Conservation (phyloP, 2,329 filamentous ascomycete genomes). For the Endoconidiophora laricicola region DNA sequence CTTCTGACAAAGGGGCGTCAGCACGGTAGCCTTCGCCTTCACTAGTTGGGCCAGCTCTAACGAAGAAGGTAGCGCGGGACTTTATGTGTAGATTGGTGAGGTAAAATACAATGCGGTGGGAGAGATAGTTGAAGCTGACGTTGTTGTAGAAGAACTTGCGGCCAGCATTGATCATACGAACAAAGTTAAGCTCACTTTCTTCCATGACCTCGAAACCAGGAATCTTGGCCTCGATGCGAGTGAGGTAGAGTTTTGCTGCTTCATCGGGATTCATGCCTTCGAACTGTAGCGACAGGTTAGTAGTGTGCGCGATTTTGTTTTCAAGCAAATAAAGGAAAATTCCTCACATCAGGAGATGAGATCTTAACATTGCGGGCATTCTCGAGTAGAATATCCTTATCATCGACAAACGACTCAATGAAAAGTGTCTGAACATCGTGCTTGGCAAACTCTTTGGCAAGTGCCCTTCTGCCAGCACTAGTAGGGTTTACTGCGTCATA, state of each 20-base stretch:
- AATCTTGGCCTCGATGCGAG: constrained; percentile 79
- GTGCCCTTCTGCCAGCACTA: constrained; percentile 58
- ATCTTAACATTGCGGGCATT: constrained; percentile 98
- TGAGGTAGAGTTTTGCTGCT: constrained; percentile 79
- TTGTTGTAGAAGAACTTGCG: constrained; percentile 92
- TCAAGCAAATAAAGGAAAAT: background rate
- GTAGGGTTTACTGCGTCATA: constrained; percentile 96
- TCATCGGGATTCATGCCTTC: constrained; percentile 82
- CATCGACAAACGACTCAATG: constrained; percentile 88
- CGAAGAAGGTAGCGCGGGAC: constrained; percentile 83
- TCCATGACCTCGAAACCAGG: constrained; percentile 95
- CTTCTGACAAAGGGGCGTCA: constrained; percentile 66
- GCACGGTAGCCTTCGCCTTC: constrained; percentile 85
- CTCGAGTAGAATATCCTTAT: constrained; percentile 84
- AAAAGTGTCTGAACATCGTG: constrained; percentile 95
- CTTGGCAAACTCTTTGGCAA: constrained; percentile 95
- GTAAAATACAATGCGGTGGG: constrained; percentile 95
- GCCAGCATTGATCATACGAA: constrained; percentile 98
- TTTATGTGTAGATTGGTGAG: constrained; percentile 97
- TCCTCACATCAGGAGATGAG: constrained; percentile 72
- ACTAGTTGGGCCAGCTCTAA: constrained; percentile 67
- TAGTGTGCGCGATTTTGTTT: constrained; percentile 3
- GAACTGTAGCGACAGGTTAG: constrained; percentile 37
- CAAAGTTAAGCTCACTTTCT: constrained; percentile 84
- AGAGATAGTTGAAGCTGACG: constrained; percentile 88